Evolutionary conservation across 208 protist genomes (phyloP), one percentile per base, ranked within the genome.

Genomic region (Vickermania ingenoplastis): DNA sequence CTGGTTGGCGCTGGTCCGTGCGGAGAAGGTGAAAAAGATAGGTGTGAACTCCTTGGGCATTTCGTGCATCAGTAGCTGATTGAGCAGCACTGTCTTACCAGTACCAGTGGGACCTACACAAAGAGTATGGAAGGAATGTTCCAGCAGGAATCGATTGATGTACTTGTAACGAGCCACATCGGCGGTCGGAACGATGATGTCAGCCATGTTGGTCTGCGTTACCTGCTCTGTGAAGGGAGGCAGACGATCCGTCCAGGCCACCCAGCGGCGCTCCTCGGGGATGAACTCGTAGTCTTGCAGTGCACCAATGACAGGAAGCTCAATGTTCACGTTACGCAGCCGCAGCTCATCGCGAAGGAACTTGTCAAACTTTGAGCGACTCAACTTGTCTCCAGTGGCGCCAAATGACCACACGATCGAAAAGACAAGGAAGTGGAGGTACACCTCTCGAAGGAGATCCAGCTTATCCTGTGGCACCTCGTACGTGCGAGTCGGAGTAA

Each of bases 131-230:
- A 91, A 89, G 41, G 83, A 84, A 54, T 95, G 77, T 31, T 75
- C 61, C 3, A 99, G 64, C 3, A 99, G 87, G 22, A 94, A 66
- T 22, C 92, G 81, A 36, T 98, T 86, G 30, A 98, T 77, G 64
- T 85, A 97, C 68, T 97, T 98, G 80, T 97, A 98, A 27, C 97
- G 89, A 22, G 97, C 81, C 28, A 97, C 94, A 63, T 99, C 98
- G 25, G 96, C 77, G 14, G 97, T 99, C 21, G 96, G 96, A 7
- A 99, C 97, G 59, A 99, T 97, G 54, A 99, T 97, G 57, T 98
- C 96, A 7, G 77, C 71, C 79, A 98, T 98, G 64, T 89, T 88
- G 41, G 71, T 64, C 48, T 77, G 59, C 41, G 89, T 91, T 22
- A 98, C 87, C 52, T 83, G 66, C 29, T 89, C 82, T 25, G 75